Percentiles rank a stretch among this genome's conserved stretches.
Evolutionary conservation across 139 green algal species (phyloP).

Genomic region (Volvox reticuliferus): DNA sequence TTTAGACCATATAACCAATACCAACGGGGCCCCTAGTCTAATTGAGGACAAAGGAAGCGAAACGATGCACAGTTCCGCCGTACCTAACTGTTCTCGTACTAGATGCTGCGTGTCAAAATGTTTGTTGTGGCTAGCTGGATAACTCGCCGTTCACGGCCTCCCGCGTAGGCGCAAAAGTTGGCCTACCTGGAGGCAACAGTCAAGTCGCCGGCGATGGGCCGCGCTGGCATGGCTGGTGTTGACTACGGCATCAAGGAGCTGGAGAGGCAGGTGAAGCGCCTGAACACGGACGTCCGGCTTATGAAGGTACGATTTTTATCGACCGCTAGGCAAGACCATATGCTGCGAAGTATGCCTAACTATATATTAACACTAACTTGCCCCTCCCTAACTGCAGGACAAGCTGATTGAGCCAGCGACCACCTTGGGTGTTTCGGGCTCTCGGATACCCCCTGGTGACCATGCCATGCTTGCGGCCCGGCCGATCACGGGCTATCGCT

Average conservation of each 20-base stretch:
- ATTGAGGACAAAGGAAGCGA: no score
- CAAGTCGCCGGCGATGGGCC: constrained; percentile 49
- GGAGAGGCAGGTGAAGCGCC: constrained; percentile 52
- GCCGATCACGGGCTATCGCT: constrained; percentile 59
- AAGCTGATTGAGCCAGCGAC: neutral
- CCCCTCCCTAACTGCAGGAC: constrained; percentile 14
- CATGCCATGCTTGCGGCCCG: constrained; percentile 73
- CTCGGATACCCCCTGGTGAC: constrained; percentile 57
- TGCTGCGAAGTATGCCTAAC: neutral
- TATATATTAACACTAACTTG: neutral
- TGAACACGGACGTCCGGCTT: constrained; percentile 42
- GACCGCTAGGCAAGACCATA: neutral
- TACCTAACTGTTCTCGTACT: no score
- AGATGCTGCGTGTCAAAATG: no score
- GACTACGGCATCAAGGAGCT: constrained; percentile 54
- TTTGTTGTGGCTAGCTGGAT: neutral
- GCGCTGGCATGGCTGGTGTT: neutral
- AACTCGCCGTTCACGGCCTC: neutral
- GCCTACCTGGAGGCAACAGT: constrained; percentile 58
- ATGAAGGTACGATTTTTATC: constrained; percentile 33
- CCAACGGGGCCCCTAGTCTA: no score
- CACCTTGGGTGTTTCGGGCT: neutral
- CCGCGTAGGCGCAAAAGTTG: constrained; percentile 55
- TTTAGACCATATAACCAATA: no score
- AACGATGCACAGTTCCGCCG: no score